phyloP scores from a whole-genome alignment of 2,329 filamentous ascomycete species.

The Colletotrichum shisoi region DNA sequence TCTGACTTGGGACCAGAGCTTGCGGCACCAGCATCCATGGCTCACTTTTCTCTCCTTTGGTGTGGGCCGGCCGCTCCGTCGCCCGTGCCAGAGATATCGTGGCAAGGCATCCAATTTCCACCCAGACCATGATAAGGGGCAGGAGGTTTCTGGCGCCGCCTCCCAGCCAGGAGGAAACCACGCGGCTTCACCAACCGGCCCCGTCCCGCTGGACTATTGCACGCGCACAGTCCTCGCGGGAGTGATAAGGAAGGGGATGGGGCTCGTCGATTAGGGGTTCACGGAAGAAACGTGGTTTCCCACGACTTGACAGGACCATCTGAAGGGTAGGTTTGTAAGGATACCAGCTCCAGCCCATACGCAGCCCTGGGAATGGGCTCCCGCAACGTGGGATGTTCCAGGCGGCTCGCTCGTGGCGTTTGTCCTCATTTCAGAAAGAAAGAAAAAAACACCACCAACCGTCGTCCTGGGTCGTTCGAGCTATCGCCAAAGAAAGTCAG shows the following conservation, averaged over 20 bases:
- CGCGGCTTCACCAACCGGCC: slow-evolving; percentile 5
- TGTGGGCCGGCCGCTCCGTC: not conserved
- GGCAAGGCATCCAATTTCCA: slow-evolving; percentile 27
- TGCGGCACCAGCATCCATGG: not conserved
- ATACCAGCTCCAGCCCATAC: not conserved
- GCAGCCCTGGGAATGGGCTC: not conserved
- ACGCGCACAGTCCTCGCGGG: not conserved
- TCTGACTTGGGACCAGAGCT: slow-evolving; percentile 16
- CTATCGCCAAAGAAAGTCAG: not conserved
- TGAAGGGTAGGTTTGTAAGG: not conserved
- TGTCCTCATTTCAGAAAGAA: slow-evolving; percentile 1
- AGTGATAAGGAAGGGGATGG: not conserved
- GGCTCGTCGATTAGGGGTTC: too few species aligned
- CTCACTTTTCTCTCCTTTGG: not conserved
- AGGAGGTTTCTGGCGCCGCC: slow-evolving; percentile 9
- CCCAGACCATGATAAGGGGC: slow-evolving; percentile 12
- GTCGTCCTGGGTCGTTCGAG: slow-evolving; percentile 17
- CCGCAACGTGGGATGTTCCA: slow-evolving; percentile 13
- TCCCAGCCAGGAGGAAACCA: slow-evolving; percentile 1
- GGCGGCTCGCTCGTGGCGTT: slow-evolving; percentile 34
- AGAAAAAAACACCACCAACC: slow-evolving; percentile 10
- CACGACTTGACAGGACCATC: not conserved
- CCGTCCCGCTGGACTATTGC: not conserved
- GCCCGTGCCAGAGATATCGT: slow-evolving; percentile 17
- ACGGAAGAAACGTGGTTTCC: not conserved